A percentile compares a stretch with the other conserved stretches of the same genome.
These are phyloP conservation scores for Krasilnikovozyma curviuscula DNA, from an alignment of 768 basidiomycete species.

Conservation along the genomic window DNA sequence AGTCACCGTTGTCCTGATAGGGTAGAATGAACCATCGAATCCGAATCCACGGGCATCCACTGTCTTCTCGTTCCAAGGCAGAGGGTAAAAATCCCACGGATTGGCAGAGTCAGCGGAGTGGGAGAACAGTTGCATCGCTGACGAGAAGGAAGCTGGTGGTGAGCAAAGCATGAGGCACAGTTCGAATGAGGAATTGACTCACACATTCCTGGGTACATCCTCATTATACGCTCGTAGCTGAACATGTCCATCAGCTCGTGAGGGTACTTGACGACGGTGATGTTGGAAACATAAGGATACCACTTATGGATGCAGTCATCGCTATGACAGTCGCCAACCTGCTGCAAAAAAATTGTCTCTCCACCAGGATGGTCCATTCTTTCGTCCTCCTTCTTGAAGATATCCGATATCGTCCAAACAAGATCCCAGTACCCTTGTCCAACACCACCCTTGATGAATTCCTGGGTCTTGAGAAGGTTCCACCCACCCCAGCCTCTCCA, in stretches of 20 bases:
- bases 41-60: conserved; percentile 4
- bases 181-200: not conserved
- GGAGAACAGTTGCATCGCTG: conserved; percentile 9
- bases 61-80: conserved; percentile 5
- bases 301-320: not conserved
- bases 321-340: not conserved
- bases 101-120: conserved; percentile 8
- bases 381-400: conserved; percentile 22
- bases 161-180: not conserved
- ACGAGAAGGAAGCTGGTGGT: not conserved
- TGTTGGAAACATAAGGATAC: not conserved
- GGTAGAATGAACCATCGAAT: conserved; percentile 6
- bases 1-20: conserved; percentile 9
- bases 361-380: conserved; percentile 22
- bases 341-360: conserved; percentile 23
- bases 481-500: conserved; percentile 7
- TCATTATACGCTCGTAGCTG: not conserved
- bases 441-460: conserved; percentile 16
- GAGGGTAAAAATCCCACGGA: conserved; percentile 1
- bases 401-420: conserved; percentile 17
- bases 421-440: conserved; percentile 18
- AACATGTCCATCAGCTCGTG: conserved; percentile 8
- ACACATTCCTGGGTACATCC: not conserved
- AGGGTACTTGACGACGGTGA: conserved; percentile 10
- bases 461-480: not conserved